Evolutionary conservation across 2,329 filamentous ascomycete species (phyloP), one percentile per base, ranked within the genome.

Genomic region (Monosporascus ibericus): DNA sequence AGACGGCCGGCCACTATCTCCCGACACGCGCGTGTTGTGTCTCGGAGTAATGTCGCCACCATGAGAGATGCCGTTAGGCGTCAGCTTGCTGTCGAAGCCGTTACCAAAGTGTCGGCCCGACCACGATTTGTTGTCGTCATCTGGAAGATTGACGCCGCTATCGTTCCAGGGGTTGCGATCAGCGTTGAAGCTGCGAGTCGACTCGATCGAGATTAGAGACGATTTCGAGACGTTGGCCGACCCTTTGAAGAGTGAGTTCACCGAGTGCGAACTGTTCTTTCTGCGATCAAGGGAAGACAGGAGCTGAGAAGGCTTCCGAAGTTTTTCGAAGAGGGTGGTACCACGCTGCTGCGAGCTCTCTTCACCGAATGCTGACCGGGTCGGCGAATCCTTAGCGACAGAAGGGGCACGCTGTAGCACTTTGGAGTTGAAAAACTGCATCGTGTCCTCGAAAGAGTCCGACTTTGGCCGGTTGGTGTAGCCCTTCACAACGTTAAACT

Each of bases 121-220:
- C 82, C 83, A 86, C 39, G 80, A 79, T 68, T 83, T 82, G 59
- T 68, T 74, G 62, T 96, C 91, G 59, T 96, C 90, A 64, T 96
- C 92, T 57, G 88, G 80, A 60, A 96, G 84, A 69, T 96, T 96
- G 67, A 96, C 91, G 64, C 92, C 92, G 66, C 90, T 95, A 70
- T 97, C 92, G 70, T 96, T 96, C 92, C 92, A 97, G 56, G 92
- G 92, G 73, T 96, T 96, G 71, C 92, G 88, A 71, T 96, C 95
- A 61, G 90, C 90, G 58, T 86, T 85, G 70, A 86, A 86, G 75
- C 91, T 96, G 68, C 92, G 88, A 37, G 91, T 91, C 48, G 92
- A 96, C 73, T 97, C 92, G 70, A 96, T 92, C 57, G 91, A 96
- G 62, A 95, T 92, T 61, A 97, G 84, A 36, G 92, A 96, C 48